These are phyloP conservation scores for Hypericum perforatum DNA, from an alignment of 345 rosid species.

Conservation along the genomic window DNA sequence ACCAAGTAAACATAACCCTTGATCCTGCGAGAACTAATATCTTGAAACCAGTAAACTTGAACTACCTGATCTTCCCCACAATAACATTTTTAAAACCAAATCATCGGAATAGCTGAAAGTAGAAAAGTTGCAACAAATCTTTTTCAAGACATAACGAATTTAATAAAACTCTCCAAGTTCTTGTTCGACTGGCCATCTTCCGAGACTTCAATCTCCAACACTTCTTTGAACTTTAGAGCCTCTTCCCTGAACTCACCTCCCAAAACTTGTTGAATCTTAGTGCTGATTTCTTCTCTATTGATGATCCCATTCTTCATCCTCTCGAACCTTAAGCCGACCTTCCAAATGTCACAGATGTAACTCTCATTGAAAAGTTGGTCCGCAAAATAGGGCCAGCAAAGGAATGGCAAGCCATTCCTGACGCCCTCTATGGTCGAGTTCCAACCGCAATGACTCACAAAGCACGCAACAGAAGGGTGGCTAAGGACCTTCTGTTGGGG, in stretches of 20 bases:
- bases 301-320: slow-evolving; percentile 10
- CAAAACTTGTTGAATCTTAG: not conserved
- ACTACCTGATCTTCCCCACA: no score
- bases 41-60: no score
- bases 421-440: slow-evolving; percentile 28
- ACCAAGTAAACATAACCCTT: no score
- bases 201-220: no score
- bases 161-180: no score
- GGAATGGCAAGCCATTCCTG: slow-evolving; percentile 23
- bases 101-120: no score
- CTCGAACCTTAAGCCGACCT: slow-evolving; percentile 6
- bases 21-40: no score
- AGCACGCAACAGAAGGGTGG: slow-evolving; percentile 25
- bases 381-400: slow-evolving; percentile 28
- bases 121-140: no score
- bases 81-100: no score
- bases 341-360: slow-evolving; percentile 24
- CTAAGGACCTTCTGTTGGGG: slow-evolving; percentile 25
- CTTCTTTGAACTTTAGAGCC: not conserved
- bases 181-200: no score
- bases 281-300: not conserved
- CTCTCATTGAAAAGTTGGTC: slow-evolving; percentile 28
- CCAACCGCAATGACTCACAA: slow-evolving; percentile 34
- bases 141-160: no score
- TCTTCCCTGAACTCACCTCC: not conserved